Percentiles rank a stretch among this genome's conserved stretches.
These are phyloP conservation scores for Populus hybrid DNA, from an alignment of 441 rosid species.

Conservation along the genomic window DNA sequence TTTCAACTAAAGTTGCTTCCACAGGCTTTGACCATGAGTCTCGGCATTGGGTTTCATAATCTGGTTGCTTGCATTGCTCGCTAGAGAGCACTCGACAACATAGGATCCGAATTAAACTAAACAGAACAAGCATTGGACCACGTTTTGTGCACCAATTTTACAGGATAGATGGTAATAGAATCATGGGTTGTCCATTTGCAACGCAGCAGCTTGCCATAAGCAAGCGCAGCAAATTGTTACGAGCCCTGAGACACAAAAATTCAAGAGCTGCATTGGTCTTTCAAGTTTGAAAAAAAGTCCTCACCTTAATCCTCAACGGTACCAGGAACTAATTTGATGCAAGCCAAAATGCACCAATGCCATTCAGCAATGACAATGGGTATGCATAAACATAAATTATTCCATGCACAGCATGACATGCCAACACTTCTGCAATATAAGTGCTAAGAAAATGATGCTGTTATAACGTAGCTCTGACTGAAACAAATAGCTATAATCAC, in stretches of 20 bases:
- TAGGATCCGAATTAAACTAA: conserved; percentile 30
- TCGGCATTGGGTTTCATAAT: conserved; percentile 50
- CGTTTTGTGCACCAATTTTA: conserved; percentile 39
- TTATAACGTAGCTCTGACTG: background rate
- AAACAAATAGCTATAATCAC: background rate
- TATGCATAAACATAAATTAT: background rate
- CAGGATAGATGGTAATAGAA: conserved; percentile 37
- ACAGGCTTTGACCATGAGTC: conserved; percentile 50
- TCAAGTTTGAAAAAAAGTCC: conserved; percentile 14
- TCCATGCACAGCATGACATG: conserved; percentile 3
- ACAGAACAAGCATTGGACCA: conserved; percentile 25
- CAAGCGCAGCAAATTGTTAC: conserved; percentile 17
- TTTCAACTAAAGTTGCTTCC: conserved; percentile 36
- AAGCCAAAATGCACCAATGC: conserved; percentile 1
- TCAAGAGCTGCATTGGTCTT: conserved; percentile 31
- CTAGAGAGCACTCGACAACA: conserved; percentile 35
- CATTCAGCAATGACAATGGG: background rate
- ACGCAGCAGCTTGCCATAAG: conserved; percentile 31
- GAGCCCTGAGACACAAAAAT: conserved; percentile 12
- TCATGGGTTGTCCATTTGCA: conserved; percentile 46
- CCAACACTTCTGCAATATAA: conserved; percentile 2
- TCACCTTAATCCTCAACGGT: conserved; percentile 17
- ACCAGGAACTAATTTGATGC: conserved; percentile 12
- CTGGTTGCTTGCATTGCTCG: conserved; percentile 26
- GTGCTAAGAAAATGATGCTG: background rate